Percentiles rank a stretch among this genome's conserved stretches.
phyloP scores from a whole-genome alignment of 208 protist species.

The Acanthamoeba comandoni region DNA sequence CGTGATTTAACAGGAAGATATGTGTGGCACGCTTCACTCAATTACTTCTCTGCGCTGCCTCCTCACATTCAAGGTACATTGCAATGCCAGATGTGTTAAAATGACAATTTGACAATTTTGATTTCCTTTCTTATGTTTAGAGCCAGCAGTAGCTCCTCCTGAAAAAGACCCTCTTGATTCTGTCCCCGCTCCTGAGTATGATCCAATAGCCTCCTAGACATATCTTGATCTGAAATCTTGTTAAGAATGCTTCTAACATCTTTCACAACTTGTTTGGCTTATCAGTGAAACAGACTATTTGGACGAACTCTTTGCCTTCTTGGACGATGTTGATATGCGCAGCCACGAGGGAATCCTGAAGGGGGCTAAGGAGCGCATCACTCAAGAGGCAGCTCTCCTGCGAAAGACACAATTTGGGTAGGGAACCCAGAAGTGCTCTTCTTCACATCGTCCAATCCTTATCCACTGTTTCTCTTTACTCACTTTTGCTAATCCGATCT shows the following conservation, averaged over 20 bases:
- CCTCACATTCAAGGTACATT: not conserved
- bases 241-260: no score
- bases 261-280: not conserved
- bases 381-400: constrained; percentile 31
- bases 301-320: constrained; percentile 48
- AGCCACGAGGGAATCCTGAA: not conserved
- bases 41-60: constrained; percentile 44
- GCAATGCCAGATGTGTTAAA: not conserved
- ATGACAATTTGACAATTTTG: not conserved
- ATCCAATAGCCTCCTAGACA: not conserved
- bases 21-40: constrained; percentile 57
- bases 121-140: not conserved
- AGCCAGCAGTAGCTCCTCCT: constrained; percentile 1
- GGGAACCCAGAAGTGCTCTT: no score
- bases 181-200: constrained; percentile 35
- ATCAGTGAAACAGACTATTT: constrained; percentile 31
- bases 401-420: constrained; percentile 42
- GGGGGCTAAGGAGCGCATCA: not conserved
- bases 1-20: constrained; percentile 15
- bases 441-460: no score
- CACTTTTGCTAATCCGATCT: not conserved
- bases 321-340: constrained; percentile 8
- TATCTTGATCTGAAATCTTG: not conserved
- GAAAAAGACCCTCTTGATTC: constrained; percentile 48
- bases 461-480: constrained; percentile 1